Conservation (phyloP, 2,329 filamentous ascomycete genomes). For the Colletotrichum endophyticum region DNA sequence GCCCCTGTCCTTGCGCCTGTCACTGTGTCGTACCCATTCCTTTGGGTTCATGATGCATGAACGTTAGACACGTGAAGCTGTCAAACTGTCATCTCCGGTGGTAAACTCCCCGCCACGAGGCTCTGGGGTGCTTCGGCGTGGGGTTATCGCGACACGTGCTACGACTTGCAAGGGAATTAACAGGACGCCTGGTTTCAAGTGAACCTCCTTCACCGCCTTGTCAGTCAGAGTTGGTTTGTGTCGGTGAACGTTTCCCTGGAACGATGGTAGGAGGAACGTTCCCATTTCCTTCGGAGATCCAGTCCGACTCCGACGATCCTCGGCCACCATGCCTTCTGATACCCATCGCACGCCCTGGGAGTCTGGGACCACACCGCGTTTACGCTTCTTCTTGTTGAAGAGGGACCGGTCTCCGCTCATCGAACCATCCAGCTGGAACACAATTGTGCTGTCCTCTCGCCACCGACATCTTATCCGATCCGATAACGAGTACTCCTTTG, state of each 20-base stretch:
- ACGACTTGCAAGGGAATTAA: not conserved
- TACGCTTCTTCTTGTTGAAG: not conserved
- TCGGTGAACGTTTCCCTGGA: not conserved
- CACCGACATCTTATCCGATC: not conserved
- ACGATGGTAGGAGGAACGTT: not conserved
- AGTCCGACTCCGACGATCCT: not conserved
- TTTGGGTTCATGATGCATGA: not conserved
- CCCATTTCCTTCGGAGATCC: not conserved
- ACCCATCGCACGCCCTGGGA: not conserved
- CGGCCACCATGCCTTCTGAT: not conserved
- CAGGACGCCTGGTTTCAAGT: not conserved
- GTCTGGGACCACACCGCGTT: not conserved
- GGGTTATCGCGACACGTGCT: not conserved
- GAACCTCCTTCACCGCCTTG: not conserved
- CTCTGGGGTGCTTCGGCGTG: not conserved
- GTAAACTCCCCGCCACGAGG: not conserved
- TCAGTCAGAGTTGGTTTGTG: not conserved
- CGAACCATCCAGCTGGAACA: not conserved
- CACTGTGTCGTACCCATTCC: not conserved
- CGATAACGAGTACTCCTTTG: not conserved
- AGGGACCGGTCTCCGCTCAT: not conserved
- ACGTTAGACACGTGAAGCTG: not conserved
- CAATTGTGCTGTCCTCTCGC: not conserved
- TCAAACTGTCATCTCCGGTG: not conserved
- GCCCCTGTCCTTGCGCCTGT: not conserved